Evolutionary conservation across 345 rosid genomes (phyloP).

Genomic region (Hypericum perforatum): DNA sequence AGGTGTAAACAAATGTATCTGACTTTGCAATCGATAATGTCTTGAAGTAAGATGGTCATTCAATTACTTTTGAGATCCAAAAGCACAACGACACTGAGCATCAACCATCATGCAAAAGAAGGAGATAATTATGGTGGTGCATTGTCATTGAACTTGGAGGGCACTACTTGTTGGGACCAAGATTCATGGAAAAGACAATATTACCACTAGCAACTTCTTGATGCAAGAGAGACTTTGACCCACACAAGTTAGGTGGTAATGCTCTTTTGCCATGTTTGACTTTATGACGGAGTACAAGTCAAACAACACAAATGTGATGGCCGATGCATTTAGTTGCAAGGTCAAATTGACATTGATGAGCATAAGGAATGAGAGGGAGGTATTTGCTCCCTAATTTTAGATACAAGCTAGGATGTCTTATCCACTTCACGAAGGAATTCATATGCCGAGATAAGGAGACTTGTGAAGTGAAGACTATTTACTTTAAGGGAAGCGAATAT

Average conservation of each 20-base stretch:
- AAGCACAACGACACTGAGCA: not conserved
- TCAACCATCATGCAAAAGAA: no score
- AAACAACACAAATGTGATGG: not conserved
- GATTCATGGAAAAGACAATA: not conserved
- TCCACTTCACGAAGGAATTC: no score
- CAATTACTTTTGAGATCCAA: not conserved
- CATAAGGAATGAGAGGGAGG: no score
- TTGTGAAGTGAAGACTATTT: no score
- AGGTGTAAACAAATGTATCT: not conserved
- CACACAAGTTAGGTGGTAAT: not conserved
- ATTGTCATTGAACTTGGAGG: not conserved
- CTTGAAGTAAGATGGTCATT: not conserved
- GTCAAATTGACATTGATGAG: no score
- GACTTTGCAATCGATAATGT: conserved; percentile 1
- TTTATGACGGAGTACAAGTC: no score
- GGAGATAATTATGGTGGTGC: not conserved
- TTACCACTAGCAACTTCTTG: not conserved
- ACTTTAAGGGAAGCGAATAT: no score
- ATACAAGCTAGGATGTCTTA: no score
- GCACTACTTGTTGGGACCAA: not conserved
- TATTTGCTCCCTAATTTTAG: no score
- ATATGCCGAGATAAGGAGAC: no score
- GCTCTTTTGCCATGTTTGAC: not conserved
- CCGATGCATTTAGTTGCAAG: not conserved
- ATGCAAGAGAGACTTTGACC: not conserved